Base-by-base conservation (phyloP, 352 stramenopile genomes). In the Globisporangium nodosum region DNA sequence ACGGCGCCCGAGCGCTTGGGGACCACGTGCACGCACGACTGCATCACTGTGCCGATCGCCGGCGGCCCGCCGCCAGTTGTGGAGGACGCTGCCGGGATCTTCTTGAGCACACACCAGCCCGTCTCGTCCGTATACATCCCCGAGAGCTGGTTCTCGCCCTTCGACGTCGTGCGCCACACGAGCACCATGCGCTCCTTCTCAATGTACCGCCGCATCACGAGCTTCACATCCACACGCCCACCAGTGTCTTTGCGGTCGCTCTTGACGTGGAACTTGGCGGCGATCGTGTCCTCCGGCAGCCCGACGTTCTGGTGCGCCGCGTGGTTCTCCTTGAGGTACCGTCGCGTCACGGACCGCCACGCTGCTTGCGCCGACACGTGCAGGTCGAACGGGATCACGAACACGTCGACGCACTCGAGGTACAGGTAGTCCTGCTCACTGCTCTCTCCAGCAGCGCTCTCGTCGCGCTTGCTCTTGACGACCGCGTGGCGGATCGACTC, bases 41-140 rank as follows among this genome's bases (percentile, higher is more conserved):
- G 49, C 56, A 62, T 62, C 49, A 62, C 56, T 3, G 56, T 62
- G 3, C 56, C 56, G n/a, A 56, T 56, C 27, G 56, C n/a, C 1
- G 33, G 52, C 15, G 56, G 24, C n/a, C 18, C n/a, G 0, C 56
- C 37, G 1, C 1, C 30, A 4, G 20, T 3, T 3, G 31, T 27
- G 27, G 53, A 24, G 7, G 49, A 45, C 5, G 49, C 18, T 13
- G 56, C 18, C n/a, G 56, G 49, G 49, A 62, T 56, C 47, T 54
- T 54, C 49, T 62, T 53, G 21, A 88, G 66, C 1, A 84, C 64
- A 30, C 74, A 81, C 78, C 78, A 88, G 18, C 78, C 78, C 3
- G 74, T 88, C 62, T 88, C 75, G 53, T 88, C 73, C 52, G 78
- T 85, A 53, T 73, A 82, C 69, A 85, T 73, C 0, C 64, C 70